Evolutionary conservation across 2,329 filamentous ascomycete species (phyloP).

Genomic region (Apiospora hydei): DNA sequence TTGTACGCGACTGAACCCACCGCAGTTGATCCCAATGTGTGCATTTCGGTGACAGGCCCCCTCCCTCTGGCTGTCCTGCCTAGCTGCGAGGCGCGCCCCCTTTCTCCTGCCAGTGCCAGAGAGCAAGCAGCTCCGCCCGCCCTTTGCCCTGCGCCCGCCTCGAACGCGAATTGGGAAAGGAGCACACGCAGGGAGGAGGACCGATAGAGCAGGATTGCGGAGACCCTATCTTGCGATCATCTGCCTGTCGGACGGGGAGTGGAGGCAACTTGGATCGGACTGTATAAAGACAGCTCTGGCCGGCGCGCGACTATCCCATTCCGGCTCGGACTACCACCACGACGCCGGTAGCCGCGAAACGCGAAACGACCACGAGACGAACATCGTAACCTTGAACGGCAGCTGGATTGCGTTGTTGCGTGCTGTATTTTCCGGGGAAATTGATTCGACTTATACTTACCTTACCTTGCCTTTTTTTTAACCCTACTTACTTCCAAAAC

Average conservation of each 20-base stretch:
- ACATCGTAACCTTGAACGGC: neutral
- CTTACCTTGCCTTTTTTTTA: neutral
- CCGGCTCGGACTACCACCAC: constrained; percentile 3
- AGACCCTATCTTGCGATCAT: too few relatives aligned
- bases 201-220: neutral
- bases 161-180: neutral
- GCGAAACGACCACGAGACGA: neutral
- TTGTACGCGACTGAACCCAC: constrained; percentile 12
- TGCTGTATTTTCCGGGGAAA: neutral
- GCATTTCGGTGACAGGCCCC: constrained; percentile 25
- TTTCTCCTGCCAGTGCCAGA: neutral
- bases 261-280: neutral
- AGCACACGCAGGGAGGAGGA: neutral
- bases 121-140: neutral
- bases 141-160: too few relatives aligned
- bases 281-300: constrained; percentile 1
- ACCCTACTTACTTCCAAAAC: neutral
- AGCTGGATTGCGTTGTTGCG: constrained; percentile 19
- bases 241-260: neutral
- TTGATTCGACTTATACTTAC: neutral
- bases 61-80: constrained; percentile 7
- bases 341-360: constrained; percentile 11
- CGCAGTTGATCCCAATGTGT: constrained; percentile 25
- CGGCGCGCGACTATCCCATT: neutral
- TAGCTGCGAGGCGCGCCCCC: neutral